These are phyloP conservation scores for Saccharomycopsis sp. DNA, from an alignment of 805 yeast species.

Conservation along the genomic window DNA sequence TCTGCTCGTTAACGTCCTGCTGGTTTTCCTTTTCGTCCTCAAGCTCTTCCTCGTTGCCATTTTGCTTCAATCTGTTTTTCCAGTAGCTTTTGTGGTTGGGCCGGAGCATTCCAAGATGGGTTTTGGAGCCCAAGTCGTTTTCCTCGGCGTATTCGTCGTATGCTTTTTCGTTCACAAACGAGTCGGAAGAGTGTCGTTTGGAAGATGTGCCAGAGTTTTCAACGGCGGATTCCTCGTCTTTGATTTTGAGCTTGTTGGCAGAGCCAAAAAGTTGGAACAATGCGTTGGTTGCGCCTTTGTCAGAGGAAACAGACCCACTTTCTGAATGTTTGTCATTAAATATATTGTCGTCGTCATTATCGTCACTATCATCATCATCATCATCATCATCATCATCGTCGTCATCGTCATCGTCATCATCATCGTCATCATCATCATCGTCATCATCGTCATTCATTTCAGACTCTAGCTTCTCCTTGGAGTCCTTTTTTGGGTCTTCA, in stretches of 20 bases:
- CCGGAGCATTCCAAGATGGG: too few relatives aligned
- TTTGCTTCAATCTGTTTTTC: too few relatives aligned
- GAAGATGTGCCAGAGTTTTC: slow-evolving; percentile 8
- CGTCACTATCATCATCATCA: slow-evolving; percentile 3
- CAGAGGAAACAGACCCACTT: not conserved
- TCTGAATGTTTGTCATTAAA: not conserved
- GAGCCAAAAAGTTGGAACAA: not conserved
- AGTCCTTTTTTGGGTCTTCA: not conserved
- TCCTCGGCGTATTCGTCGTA: too few relatives aligned
- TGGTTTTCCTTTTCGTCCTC: slow-evolving; percentile 8
- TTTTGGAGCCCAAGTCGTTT: too few relatives aligned
- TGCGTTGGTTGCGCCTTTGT: slow-evolving; percentile 1
- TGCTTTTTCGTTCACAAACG: too few relatives aligned
- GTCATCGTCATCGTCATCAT: slow-evolving; percentile 2
- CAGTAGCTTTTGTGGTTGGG: too few relatives aligned
- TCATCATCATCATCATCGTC: not conserved
- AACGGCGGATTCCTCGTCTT: slow-evolving; percentile 5
- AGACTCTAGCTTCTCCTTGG: not conserved
- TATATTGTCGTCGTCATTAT: not conserved
- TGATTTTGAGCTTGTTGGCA: not conserved
- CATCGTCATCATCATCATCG: slow-evolving; percentile 5
- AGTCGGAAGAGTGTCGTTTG: too few relatives aligned
- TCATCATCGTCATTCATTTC: not conserved
- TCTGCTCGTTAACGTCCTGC: slow-evolving; percentile 2
- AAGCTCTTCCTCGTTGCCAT: slow-evolving; percentile 7